Percentiles rank a stretch among this genome's conserved stretches.
Conservation (phyloP, 345 rosid genomes). For the Boechera retrofracta region DNA sequence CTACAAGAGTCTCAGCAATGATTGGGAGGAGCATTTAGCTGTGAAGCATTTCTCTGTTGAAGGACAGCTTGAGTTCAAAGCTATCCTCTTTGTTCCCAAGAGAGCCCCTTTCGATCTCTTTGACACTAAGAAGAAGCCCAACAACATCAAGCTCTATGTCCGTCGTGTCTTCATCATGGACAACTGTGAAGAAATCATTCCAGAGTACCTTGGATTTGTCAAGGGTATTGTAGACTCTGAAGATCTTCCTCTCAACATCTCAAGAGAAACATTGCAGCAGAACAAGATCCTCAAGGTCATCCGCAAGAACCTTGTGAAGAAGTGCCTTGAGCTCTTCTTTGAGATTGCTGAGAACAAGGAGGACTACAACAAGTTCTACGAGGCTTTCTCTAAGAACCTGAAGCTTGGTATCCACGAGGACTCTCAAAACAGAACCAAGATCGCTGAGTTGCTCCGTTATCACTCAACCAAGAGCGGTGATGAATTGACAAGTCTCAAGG, state of each 20-base stretch:
- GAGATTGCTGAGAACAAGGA: slow-evolving; percentile 98
- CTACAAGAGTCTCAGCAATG: slow-evolving; percentile 92
- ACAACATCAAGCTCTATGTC: slow-evolving; percentile 93
- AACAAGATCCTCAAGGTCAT: slow-evolving; percentile 93
- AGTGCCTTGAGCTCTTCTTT: slow-evolving; percentile 83
- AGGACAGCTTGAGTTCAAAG: slow-evolving; percentile 95
- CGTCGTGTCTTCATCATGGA: slow-evolving; percentile 96
- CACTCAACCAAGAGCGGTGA: slow-evolving; percentile 97
- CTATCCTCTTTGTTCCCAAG: slow-evolving; percentile 85
- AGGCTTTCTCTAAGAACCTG: slow-evolving; percentile 85
- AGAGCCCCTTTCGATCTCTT: slow-evolving; percentile 93
- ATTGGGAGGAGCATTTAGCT: slow-evolving; percentile 92
- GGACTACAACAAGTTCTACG: slow-evolving; percentile 90
- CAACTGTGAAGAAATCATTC: slow-evolving; percentile 90
- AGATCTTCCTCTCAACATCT: slow-evolving; percentile 90
- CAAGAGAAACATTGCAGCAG: slow-evolving; percentile 83
- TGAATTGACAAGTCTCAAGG: slow-evolving; percentile 85
- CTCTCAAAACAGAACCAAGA: slow-evolving; percentile 71
- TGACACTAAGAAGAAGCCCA: slow-evolving; percentile 89
- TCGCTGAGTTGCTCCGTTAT: slow-evolving; percentile 82
- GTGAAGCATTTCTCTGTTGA: slow-evolving; percentile 96
- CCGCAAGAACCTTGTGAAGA: slow-evolving; percentile 91
- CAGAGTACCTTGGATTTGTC: slow-evolving; percentile 81
- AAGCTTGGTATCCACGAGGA: slow-evolving; percentile 95
- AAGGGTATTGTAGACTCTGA: slow-evolving; percentile 94